Evolutionary conservation across 192 early-diverging fungal species (phyloP), one percentile per base, ranked within the genome.

Genomic region (Linnemannia exigua): DNA sequence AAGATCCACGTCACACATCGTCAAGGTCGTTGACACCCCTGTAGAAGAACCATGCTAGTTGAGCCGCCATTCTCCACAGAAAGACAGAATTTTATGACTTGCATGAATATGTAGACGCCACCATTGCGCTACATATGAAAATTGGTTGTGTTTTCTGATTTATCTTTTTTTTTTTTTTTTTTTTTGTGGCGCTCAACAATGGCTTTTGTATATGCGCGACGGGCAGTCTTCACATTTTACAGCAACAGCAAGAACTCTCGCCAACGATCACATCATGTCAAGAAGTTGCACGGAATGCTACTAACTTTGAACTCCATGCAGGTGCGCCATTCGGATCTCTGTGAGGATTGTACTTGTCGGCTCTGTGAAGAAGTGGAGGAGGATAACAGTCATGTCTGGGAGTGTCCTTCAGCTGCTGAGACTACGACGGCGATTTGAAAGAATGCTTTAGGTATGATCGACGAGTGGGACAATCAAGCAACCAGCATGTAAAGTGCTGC

Each of bases 361-460:
- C n/a, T n/a, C n/a, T 35, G 52, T 3, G 71, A 67, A 11, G 31
- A 51, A 6, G 6, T 46, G 52, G 36, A n/a, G 17, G 77, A 72
- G 38, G 69, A 79, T 35, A 79, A 72, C 37, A 15, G 52, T 1
- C 77, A 79, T 15, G 6, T 72, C 1, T 79, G 77, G 52, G 54
- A 17, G 2, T 77, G 48, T 20, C 17, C 38, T 9, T 3, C 9
- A 44, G 20, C 69, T 44, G 12, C 17, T 5, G 3, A 17, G 50
- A 51, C 50, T 51, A 19, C 50, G 16, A 19, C 17, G 14, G 50
- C 50, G 50, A 51, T 17, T 16, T 51, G 50, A 16, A 51, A 51
- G 11, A 16, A 51, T 15, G 50, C 50, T 5, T 17, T 51, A 16
- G 16, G 17, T 16, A 17, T 6, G 41, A 44, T 6, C 41, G 41